Evolutionary conservation across 1,139 yeast species (phyloP).

Genomic region (Sporopachydermia cereana): DNA sequence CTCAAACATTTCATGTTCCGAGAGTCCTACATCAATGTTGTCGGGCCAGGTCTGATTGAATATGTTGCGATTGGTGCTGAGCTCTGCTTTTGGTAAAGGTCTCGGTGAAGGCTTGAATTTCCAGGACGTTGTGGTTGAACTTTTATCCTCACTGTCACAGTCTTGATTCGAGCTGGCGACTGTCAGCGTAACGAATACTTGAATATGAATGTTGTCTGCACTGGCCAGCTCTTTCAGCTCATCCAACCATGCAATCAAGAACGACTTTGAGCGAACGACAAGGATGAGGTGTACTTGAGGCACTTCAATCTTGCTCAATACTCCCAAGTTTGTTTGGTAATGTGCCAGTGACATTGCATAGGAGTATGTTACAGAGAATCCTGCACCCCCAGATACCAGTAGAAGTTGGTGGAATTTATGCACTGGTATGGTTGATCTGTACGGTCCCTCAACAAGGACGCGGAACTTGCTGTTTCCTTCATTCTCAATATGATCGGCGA

Average conservation of each 20-base stretch:
- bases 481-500: too few species aligned
- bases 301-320: too few species aligned
- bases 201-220: not conserved
- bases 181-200: not conserved
- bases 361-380: not conserved
- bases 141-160: too few species aligned
- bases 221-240: not conserved
- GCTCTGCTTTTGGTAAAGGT: too few species aligned
- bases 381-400: conserved; percentile 1
- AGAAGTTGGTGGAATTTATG: not conserved
- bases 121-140: too few species aligned
- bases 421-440: not conserved
- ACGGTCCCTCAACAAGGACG: not conserved
- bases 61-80: too few species aligned
- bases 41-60: too few species aligned
- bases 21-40: not conserved
- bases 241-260: not conserved
- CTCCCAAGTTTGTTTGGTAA: too few species aligned
- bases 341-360: not conserved
- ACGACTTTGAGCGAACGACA: not conserved
- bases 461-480: not conserved
- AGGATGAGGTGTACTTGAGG: too few species aligned
- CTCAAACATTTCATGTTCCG: too few species aligned
- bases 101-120: too few species aligned
- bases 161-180: not conserved